Evolutionary conservation across 1,139 yeast species (phyloP).

Genomic region (Kluyveromyces marxianus): DNA sequence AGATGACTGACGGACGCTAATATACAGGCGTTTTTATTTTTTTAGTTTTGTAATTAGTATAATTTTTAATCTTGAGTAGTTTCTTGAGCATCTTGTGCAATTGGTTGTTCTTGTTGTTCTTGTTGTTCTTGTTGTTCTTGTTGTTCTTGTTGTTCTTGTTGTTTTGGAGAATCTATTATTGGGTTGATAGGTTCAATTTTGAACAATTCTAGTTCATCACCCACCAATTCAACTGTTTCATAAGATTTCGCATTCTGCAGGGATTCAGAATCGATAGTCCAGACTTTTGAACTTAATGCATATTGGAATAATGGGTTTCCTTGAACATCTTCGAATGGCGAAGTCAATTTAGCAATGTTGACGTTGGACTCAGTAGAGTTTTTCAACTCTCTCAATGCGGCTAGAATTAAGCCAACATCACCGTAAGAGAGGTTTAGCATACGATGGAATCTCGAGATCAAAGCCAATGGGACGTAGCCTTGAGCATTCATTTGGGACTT

Average conservation of each 20-base stretch:
- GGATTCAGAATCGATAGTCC: not conserved
- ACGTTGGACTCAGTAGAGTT: constrained; percentile 3
- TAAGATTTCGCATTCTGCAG: not conserved
- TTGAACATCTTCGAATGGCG: constrained; percentile 24
- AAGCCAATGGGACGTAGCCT: constrained; percentile 28
- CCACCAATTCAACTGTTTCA: not conserved
- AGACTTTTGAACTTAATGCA: constrained; percentile 4
- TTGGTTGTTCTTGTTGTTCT: not conserved
- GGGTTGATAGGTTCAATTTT: constrained; percentile 6
- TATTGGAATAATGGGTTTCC: constrained; percentile 17
- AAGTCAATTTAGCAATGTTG: constrained; percentile 7
- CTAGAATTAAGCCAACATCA: constrained; percentile 26
- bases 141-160: not conserved
- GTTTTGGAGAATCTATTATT: constrained; percentile 1
- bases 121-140: not conserved
- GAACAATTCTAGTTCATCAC: constrained; percentile 4
- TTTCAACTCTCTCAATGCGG: constrained; percentile 29
- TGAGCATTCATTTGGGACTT: constrained; percentile 26
- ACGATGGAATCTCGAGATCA: constrained; percentile 29
- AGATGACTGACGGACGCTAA: not conserved
- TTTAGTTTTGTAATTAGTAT: not conserved
- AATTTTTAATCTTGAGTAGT: not conserved
- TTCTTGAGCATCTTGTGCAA: no score
- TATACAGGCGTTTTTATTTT: not conserved
- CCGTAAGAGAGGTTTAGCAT: constrained; percentile 30